Evolutionary conservation across 2,329 filamentous ascomycete genomes (phyloP).

Genomic region (Trichoderma sp.): DNA sequence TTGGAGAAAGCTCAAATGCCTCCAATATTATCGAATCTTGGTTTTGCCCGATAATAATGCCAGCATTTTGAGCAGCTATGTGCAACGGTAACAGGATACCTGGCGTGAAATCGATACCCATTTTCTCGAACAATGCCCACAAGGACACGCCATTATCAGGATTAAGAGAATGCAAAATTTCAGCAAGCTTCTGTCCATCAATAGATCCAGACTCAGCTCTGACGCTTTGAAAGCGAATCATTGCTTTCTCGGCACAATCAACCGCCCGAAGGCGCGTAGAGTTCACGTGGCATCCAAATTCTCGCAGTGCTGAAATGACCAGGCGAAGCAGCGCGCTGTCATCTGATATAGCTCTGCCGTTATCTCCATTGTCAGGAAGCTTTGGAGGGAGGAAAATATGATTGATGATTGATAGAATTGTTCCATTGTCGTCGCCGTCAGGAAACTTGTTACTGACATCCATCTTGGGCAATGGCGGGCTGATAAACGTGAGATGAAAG

Average conservation of each 20-base stretch:
- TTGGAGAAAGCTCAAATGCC: neutral
- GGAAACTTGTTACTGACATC: neutral
- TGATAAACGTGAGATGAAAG: neutral
- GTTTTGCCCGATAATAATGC: neutral
- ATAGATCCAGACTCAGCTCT: neutral
- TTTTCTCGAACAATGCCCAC: neutral
- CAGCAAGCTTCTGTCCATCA: neutral
- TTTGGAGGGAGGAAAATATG: neutral
- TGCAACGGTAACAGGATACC: neutral
- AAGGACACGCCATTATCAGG: neutral
- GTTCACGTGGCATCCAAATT: neutral
- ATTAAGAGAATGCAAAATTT: neutral
- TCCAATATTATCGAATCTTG: neutral
- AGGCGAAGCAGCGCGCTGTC: neutral
- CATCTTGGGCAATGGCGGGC: neutral
- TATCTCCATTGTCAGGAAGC: neutral
- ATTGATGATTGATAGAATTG: neutral
- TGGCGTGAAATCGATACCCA: neutral
- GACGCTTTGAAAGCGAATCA: neutral
- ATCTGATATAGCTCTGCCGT: neutral
- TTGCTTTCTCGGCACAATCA: neutral
- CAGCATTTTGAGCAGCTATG: neutral
- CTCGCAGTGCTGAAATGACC: neutral
- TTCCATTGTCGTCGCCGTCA: neutral
- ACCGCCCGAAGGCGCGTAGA: neutral